Conservation (phyloP, 352 stramenopile genomes). For the Phytophthora sp. region DNA sequence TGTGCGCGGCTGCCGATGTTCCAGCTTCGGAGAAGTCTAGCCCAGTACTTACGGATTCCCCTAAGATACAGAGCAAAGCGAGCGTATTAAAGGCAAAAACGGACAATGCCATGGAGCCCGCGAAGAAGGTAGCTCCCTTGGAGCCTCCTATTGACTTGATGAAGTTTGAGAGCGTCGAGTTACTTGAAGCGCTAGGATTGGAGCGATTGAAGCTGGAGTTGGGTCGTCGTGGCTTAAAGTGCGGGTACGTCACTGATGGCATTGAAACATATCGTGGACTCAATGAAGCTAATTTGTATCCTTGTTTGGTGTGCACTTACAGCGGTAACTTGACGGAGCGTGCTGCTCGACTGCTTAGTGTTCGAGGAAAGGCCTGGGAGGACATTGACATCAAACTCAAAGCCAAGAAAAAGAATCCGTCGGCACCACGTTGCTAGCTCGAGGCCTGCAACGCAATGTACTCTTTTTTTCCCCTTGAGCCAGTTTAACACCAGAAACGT, state of each 20-base stretch:
- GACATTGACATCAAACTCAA: constrained; percentile 90
- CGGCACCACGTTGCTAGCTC: not conserved
- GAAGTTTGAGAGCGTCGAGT: constrained; percentile 57
- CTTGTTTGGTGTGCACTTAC: constrained; percentile 20
- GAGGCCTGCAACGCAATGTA: constrained; percentile 19
- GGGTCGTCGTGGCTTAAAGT: constrained; percentile 94
- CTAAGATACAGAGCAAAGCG: constrained; percentile 8
- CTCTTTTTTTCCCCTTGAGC: constrained; percentile 34
- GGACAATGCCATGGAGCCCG: constrained; percentile 15
- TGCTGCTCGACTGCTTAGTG: constrained; percentile 91
- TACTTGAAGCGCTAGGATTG: constrained; percentile 89
- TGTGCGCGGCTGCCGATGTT: too few species aligned
- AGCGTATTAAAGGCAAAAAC: not conserved
- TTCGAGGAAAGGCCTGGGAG: constrained; percentile 92
- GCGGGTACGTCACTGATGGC: constrained; percentile 72
- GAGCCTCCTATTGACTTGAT: constrained; percentile 53
- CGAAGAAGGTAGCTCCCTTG: constrained; percentile 19
- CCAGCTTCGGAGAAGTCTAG: not conserved
- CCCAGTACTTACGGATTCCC: not conserved
- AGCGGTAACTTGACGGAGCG: constrained; percentile 92
- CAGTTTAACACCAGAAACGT: constrained; percentile 32
- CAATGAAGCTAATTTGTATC: constrained; percentile 5
- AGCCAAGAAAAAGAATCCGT: constrained; percentile 45
- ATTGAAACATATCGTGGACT: not conserved
- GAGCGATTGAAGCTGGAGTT: constrained; percentile 94